Evolutionary conservation across 768 basidiomycete genomes (phyloP).

Genomic region (Tephrocybe sp.): DNA sequence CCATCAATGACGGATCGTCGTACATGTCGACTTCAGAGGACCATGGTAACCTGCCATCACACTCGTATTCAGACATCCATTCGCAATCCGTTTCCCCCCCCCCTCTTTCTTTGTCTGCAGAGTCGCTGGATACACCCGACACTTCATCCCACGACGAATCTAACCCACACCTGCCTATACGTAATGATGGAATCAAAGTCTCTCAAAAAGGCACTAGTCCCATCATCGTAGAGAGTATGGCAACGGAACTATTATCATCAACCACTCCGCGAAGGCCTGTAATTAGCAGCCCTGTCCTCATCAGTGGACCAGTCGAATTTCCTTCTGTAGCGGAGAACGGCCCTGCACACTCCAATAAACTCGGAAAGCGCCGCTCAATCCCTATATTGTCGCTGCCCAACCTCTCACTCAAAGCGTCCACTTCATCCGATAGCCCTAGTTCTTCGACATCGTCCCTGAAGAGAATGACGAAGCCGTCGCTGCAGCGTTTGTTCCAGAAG

Average conservation of each 20-base stretch:
- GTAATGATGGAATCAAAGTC: conserved; percentile 21
- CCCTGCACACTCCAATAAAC: conserved; percentile 10
- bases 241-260: conserved; percentile 19
- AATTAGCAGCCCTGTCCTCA: conserved; percentile 29
- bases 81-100: conserved; percentile 36
- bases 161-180: conserved; percentile 32
- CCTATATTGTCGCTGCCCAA: conserved; percentile 36
- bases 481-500: conserved; percentile 68
- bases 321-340: conserved; percentile 30
- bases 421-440: conserved; percentile 20
- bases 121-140: conserved; percentile 56
- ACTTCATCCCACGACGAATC: conserved; percentile 50
- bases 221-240: conserved; percentile 26
- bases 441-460: conserved; percentile 33
- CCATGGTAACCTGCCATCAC: conserved; percentile 13
- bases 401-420: conserved; percentile 24
- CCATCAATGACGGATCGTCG: conserved; percentile 21
- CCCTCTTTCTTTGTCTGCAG: conserved; percentile 54
- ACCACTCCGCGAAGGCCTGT: conserved; percentile 21
- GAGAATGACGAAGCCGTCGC: conserved; percentile 62
- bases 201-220: conserved; percentile 20
- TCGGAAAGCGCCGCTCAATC: conserved; percentile 37
- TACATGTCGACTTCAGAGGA: conserved; percentile 31
- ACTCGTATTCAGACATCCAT: conserved; percentile 14
- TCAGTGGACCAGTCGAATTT: conserved; percentile 42